Conservation (phyloP, 371 early-diverging fungal genomes). For the Gilbertella persicaria region DNA sequence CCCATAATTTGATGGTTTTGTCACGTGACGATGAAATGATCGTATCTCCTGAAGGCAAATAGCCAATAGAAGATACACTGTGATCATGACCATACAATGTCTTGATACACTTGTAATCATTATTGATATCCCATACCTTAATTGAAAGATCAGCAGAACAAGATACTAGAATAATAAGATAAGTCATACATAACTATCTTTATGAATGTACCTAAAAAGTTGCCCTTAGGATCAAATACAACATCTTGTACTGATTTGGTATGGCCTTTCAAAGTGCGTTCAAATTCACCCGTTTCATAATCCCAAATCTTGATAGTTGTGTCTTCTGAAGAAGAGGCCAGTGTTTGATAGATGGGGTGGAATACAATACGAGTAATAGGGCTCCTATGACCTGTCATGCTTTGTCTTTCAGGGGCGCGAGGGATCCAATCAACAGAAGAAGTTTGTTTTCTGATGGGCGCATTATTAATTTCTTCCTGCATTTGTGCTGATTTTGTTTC, state of each 20-base stretch:
- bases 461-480: constrained; percentile 70
- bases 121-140: constrained; percentile 83
- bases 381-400: constrained; percentile 72
- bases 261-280: constrained; percentile 87
- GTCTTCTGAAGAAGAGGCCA: constrained; percentile 89
- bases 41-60: constrained; percentile 70
- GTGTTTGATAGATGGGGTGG: constrained; percentile 77
- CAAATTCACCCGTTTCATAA: constrained; percentile 85
- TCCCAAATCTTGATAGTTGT: constrained; percentile 89
- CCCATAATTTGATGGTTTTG: constrained; percentile 88
- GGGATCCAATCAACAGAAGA: constrained; percentile 76
- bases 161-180: constrained; percentile 48
- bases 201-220: constrained; percentile 52
- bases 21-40: constrained; percentile 85
- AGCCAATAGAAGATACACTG: constrained; percentile 74
- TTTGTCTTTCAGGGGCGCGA: constrained; percentile 66
- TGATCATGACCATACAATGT: constrained; percentile 91
- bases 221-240: constrained; percentile 78
- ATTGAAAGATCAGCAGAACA: constrained; percentile 87
- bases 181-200: background rate
- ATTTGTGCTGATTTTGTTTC: constrained; percentile 73
- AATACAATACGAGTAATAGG: constrained; percentile 82
- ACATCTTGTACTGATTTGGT: constrained; percentile 88
- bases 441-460: constrained; percentile 60
- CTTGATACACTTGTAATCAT: constrained; percentile 80